A percentile compares a stretch with the other conserved stretches of the same genome.
Evolutionary conservation across 1,284 basidiomycete species (phyloP).

Genomic region (Pseudomicrostroma phylloplanum): DNA sequence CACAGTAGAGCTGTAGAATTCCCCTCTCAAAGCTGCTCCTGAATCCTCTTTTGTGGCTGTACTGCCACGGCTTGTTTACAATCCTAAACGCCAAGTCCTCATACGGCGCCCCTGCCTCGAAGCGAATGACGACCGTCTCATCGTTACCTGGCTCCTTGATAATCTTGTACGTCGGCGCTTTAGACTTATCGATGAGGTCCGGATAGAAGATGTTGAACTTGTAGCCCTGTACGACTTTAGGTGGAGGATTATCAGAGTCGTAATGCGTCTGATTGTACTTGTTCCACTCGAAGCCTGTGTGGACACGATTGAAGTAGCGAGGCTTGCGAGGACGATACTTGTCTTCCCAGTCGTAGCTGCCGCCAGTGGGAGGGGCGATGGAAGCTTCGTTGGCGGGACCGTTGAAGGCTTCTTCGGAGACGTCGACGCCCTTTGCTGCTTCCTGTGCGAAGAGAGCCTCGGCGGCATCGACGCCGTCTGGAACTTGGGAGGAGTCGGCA

Average conservation of each 20-base stretch:
- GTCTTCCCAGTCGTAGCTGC: conserved; percentile 87
- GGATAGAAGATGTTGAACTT: conserved; percentile 96
- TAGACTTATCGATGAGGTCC: conserved; percentile 91
- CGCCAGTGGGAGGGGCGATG: neutral
- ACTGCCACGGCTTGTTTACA: conserved; percentile 96
- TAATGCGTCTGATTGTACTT: conserved; percentile 58
- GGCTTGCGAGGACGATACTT: conserved; percentile 98
- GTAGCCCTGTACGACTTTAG: conserved; percentile 63
- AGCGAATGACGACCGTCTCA: conserved; percentile 86
- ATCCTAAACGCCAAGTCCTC: conserved; percentile 98
- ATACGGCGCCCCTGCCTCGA: conserved; percentile 94
- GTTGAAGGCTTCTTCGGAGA: neutral
- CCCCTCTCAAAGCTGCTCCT: conserved; percentile 58
- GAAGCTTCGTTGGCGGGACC: neutral
- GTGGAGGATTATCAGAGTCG: conserved; percentile 48
- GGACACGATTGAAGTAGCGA: conserved; percentile 96
- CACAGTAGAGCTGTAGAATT: conserved; percentile 47
- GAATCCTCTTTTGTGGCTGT: conserved; percentile 74
- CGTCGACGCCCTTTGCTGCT: conserved; percentile 59
- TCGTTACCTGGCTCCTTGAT: conserved; percentile 68
- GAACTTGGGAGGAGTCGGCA: no score
- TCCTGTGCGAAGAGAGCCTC: conserved; percentile 3
- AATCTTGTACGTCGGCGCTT: conserved; percentile 90
- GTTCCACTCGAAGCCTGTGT: conserved; percentile 99
- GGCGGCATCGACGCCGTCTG: neutral